Evolutionary conservation across 176 grass and related monocot genomes (phyloP), one percentile per base, ranked within the genome.

Genomic region (Avena insularis): DNA sequence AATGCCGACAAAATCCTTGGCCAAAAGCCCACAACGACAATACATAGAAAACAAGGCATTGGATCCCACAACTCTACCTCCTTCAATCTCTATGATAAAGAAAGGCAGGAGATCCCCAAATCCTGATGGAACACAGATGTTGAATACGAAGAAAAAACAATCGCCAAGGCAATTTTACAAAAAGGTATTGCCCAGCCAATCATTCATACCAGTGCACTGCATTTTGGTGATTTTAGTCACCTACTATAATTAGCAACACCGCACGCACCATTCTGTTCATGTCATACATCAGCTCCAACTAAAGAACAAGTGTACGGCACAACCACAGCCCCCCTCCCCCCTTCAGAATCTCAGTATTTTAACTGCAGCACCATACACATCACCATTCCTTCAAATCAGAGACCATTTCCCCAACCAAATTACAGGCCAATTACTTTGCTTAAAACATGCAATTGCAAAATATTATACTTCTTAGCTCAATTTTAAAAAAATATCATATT

Each of bases 241-340:
- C 79, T 33, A 81, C n/a, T 87, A 11, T 54, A 72, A 23, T 25
- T 86, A 19, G 47, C 73, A 79, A 57, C 46, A 36, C 3, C 72
- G 54, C 9, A 19, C 20, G 47, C 19, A 1, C 4, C 17, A 40
- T 29, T 77, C 20, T 33, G 45, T 83, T 33, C 55, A 87, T 0
- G 61, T 27, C 56, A 19, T 48, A 7, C n/a, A 14, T 66, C 13
- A 75, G 58, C 57, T 64, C 58, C 71, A 85, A 17, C 83, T 77
- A 19, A 64, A 64, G 27, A 66, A 67, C 19, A 51, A 40, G 1
- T 8, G 8, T 40, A 61, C 12, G 3, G 4, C 45, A 75, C 45
- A 74, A 23, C 20, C 40, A 20, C 35, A 75, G 2, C 14, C 16
- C 21, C 53, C 15, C 5, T 5, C 2, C 1, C 12, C 5, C 23